These are phyloP conservation scores for Phytophthora foliorum DNA, from an alignment of 352 stramenopile genomes.

Conservation along the genomic window DNA sequence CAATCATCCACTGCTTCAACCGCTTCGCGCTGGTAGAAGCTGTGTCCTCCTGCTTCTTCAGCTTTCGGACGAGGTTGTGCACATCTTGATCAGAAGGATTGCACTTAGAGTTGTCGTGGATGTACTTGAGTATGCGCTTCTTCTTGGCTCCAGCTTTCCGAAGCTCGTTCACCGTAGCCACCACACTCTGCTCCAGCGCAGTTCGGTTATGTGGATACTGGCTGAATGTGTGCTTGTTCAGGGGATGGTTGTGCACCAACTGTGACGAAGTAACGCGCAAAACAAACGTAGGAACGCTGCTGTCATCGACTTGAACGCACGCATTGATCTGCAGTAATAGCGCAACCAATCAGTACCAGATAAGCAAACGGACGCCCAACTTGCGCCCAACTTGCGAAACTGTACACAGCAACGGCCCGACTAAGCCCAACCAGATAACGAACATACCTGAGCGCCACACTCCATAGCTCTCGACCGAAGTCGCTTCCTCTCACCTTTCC, in stretches of 20 bases:
- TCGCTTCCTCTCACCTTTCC: constrained; percentile 17
- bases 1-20: constrained; percentile 15
- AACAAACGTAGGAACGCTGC: not conserved
- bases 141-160: constrained; percentile 8
- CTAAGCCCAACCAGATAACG: not conserved
- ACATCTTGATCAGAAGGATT: not conserved
- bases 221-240: not conserved
- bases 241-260: constrained; percentile 4
- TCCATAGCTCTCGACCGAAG: constrained; percentile 10
- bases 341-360: not conserved
- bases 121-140: constrained; percentile 11
- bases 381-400: not conserved
- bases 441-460: constrained; percentile 10
- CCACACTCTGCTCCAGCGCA: not conserved
- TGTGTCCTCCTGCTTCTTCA: constrained; percentile 3
- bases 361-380: constrained; percentile 1
- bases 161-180: not conserved
- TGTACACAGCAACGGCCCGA: not conserved
- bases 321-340: constrained; percentile 14
- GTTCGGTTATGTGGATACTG: constrained; percentile 6
- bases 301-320: constrained; percentile 4
- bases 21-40: not conserved
- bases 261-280: not conserved
- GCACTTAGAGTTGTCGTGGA: constrained; percentile 5
- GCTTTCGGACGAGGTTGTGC: constrained; percentile 7